phyloP scores from a whole-genome alignment of 108 stramenopile genomes.

The Fragilariopsis cylindrus region DNA sequence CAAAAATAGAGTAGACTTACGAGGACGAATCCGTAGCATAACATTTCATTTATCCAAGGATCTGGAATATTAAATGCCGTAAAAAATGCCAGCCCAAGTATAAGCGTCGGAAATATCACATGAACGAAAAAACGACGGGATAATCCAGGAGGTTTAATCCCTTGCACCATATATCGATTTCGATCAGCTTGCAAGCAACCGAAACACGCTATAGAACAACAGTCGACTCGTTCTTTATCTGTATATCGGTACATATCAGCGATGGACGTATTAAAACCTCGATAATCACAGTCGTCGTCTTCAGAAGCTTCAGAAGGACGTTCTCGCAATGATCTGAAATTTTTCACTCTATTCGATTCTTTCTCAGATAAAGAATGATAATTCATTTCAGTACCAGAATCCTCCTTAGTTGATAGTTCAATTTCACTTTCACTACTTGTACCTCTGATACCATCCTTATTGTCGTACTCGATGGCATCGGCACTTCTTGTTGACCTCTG shows the following conservation, averaged over 20 bases:
- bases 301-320: neutral
- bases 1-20: slow-evolving; percentile 51
- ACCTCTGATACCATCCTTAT: neutral
- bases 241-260: slow-evolving; percentile 41
- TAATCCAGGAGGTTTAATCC: slow-evolving; percentile 53
- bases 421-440: neutral
- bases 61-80: slow-evolving; percentile 58
- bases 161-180: slow-evolving; percentile 69
- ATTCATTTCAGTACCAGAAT: neutral
- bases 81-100: slow-evolving; percentile 67
- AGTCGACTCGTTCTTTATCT: slow-evolving; percentile 56
- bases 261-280: slow-evolving; percentile 73
- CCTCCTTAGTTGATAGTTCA: neutral
- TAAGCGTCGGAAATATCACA: slow-evolving; percentile 46
- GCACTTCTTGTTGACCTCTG: neutral
- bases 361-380: slow-evolving; percentile 2
- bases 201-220: slow-evolving; percentile 73
- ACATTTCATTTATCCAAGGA: slow-evolving; percentile 49
- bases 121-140: slow-evolving; percentile 54
- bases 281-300: slow-evolving; percentile 7
- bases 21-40: slow-evolving; percentile 47
- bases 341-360: neutral
- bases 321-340: neutral
- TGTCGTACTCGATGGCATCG: neutral
- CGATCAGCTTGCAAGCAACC: slow-evolving; percentile 73